Base-by-base conservation (phyloP, 2,329 filamentous ascomycete genomes). In the Blastomyces gilchristii region DNA sequence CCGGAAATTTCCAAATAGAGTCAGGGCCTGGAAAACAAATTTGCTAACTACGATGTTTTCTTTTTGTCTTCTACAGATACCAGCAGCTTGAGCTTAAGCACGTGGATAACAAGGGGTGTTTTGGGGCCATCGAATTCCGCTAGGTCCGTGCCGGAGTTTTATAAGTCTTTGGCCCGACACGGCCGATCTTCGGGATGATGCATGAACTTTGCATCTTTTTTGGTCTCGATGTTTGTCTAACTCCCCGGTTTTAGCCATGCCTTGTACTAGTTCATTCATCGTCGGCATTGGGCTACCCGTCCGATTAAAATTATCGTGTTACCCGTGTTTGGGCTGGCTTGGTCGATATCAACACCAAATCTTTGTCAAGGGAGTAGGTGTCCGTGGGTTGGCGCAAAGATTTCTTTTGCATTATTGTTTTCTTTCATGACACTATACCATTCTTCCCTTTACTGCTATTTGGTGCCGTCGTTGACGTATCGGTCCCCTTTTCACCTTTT, bases 11-110 rank as follows among this genome's bases (percentile, higher is more conserved):
- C 22, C 22, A 39, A 28, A 14, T 39, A 25, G 16, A 7, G 4
- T 8, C 28, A 34, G 34, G 5, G 2, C 22, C 25, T 47, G 12
- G 14, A 16, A 11, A 41, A 16, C 12, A 52, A 52, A 9, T 58
- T 43, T 43, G 39, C 34, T 58, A 49, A 39, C 45, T 5, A n/a
- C 22, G 39, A 45, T n/a, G 63, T 56, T 50, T 57, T 56, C 63
- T 47, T 25, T 39, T 54, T 31, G 14, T 62, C 60, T 37, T 16
- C 14, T 63, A 58, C 68, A 95, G 91, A 71, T 96, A 93, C 75
- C 94, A 99, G 77, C 91, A 96, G 75, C 81, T 97, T 69, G 90
- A 96, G 72, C 80, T 99, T 70, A 89, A 90, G 75, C 91, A 96
- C 75, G 88, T 97, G 63, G 84, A 89, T 64, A 89, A 96, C 75